Percentiles rank a stretch among this genome's conserved stretches.
phyloP scores from a whole-genome alignment of 2,329 filamentous ascomycete genomes.

The Pseudocercospora cruenta region DNA sequence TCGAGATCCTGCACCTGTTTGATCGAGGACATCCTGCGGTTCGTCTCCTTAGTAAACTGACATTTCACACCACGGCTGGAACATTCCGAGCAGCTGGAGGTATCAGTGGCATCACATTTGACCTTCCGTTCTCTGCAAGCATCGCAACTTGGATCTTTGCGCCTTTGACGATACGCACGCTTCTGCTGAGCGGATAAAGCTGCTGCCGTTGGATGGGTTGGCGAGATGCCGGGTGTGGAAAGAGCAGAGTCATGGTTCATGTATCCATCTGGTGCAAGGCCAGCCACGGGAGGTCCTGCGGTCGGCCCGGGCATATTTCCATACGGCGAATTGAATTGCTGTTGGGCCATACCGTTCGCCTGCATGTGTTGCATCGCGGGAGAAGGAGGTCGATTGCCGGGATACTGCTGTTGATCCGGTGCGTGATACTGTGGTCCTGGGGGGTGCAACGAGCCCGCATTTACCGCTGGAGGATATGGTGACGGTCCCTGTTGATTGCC shows the following conservation, averaged over 20 bases:
- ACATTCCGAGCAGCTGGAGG: conserved; percentile 94
- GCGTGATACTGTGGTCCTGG: not conserved
- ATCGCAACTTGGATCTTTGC: conserved; percentile 97
- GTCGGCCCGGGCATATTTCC: conserved; percentile 19
- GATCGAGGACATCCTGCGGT: conserved; percentile 97
- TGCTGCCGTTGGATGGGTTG: conserved; percentile 44
- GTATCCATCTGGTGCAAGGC: conserved; percentile 36
- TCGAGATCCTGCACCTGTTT: conserved; percentile 98
- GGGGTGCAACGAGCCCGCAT: conserved; percentile 11
- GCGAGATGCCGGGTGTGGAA: conserved; percentile 36
- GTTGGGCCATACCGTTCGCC: conserved; percentile 26
- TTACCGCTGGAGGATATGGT: conserved; percentile 15
- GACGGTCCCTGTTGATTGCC: conserved; percentile 10
- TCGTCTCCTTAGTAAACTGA: conserved; percentile 99
- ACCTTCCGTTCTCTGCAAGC: conserved; percentile 85
- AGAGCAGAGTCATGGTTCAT: conserved; percentile 32
- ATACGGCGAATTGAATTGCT: conserved; percentile 27
- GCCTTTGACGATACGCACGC: conserved; percentile 87
- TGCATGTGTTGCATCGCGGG: conserved; percentile 29
- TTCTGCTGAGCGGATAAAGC: conserved; percentile 73
- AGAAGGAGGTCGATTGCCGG: conserved; percentile 22
- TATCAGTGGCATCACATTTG: conserved; percentile 95
- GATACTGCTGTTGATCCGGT: conserved; percentile 18
- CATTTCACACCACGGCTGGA: conserved; percentile 96
- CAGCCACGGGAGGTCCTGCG: conserved; percentile 21